These are phyloP conservation scores for Wickerhamomyces rabaulensis DNA, from an alignment of 805 yeast genomes.

Conservation along the genomic window DNA sequence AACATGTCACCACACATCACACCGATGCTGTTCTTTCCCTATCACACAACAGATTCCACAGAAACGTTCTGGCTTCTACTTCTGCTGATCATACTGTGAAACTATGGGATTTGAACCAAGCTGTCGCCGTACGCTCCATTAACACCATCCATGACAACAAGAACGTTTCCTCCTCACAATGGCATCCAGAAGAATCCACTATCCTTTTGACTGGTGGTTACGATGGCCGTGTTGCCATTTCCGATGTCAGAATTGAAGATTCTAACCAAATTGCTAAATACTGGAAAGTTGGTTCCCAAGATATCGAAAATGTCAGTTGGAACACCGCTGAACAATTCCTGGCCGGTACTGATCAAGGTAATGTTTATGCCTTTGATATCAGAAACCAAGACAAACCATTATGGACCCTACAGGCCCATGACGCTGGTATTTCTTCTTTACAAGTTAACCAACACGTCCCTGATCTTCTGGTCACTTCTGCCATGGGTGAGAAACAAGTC, in stretches of 20 bases:
- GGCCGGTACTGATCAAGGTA: constrained; percentile 91
- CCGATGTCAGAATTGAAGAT: constrained; percentile 77
- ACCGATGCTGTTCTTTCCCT: constrained; percentile 91
- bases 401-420: constrained; percentile 98
- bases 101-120: constrained; percentile 84
- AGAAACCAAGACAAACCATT: constrained; percentile 62
- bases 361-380: constrained; percentile 83
- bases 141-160: constrained; percentile 67
- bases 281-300: constrained; percentile 70
- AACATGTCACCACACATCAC: constrained; percentile 70
- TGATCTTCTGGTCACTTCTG: constrained; percentile 78
- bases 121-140: constrained; percentile 74
- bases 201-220: constrained; percentile 88
- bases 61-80: constrained; percentile 85
- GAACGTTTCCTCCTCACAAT: constrained; percentile 78
- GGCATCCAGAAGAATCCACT: constrained; percentile 71
- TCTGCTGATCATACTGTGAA: constrained; percentile 95
- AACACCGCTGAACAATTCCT: constrained; percentile 53
- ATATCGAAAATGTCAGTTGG: constrained; percentile 81
- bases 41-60: constrained; percentile 73
- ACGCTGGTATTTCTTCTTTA: constrained; percentile 83
- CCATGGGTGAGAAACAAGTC: constrained; percentile 82
- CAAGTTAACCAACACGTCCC: constrained; percentile 62
- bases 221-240: constrained; percentile 74
- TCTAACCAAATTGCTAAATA: constrained; percentile 53